phyloP scores from a whole-genome alignment of 495 filamentous ascomycete genomes.

The Podospora conica region DNA sequence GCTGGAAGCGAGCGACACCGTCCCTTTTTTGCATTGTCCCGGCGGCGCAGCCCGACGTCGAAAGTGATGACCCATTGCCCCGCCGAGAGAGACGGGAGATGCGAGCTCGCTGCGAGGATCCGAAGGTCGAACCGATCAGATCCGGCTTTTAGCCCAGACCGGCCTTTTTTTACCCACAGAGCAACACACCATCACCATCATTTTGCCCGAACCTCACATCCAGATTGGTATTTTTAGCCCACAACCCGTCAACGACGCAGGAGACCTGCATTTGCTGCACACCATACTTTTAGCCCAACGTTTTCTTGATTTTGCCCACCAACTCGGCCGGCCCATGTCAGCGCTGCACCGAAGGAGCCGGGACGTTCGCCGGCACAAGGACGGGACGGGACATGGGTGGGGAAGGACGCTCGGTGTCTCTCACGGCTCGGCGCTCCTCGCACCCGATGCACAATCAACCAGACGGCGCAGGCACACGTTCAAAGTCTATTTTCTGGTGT shows the following conservation, averaged over 20 bases:
- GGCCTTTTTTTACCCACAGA: background rate
- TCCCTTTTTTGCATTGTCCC: background rate
- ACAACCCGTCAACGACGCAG: background rate
- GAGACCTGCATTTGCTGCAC: background rate
- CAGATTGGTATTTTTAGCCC: conserved; percentile 20
- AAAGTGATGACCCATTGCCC: background rate
- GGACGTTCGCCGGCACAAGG: background rate
- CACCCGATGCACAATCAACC: background rate
- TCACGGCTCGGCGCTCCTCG: background rate
- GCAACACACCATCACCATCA: background rate
- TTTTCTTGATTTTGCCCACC: conserved; percentile 6
- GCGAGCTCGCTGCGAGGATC: background rate
- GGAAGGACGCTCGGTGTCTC: background rate
- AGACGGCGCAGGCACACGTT: background rate
- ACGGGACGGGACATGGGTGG: background rate
- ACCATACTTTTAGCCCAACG: background rate
- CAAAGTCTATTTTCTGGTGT: background rate
- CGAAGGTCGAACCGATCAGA: background rate
- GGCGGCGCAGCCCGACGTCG: conserved; percentile 1
- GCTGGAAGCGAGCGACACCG: background rate
- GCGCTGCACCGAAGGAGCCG: background rate
- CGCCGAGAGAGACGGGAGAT: background rate
- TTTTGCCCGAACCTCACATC: conserved; percentile 12
- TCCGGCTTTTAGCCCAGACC: background rate
- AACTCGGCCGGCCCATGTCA: no score